Evolutionary conservation across 1,139 yeast genomes (phyloP).

Genomic region (Taiozyma onychis): DNA sequence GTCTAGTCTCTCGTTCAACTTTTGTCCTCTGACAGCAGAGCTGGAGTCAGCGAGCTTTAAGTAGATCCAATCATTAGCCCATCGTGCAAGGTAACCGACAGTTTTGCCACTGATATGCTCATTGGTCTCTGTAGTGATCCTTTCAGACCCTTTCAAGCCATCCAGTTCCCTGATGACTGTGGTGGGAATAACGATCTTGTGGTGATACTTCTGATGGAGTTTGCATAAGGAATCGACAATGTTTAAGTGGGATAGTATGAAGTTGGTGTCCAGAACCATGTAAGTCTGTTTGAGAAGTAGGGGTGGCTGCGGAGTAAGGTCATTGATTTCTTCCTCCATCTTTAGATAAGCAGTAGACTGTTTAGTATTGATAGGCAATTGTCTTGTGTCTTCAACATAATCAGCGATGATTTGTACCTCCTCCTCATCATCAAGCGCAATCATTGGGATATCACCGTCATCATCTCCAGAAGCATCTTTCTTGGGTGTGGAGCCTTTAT

Average conservation of each 20-base stretch:
- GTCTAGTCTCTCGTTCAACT: slow-evolving; percentile 45
- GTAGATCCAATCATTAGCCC: slow-evolving; percentile 79
- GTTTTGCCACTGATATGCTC: slow-evolving; percentile 26
- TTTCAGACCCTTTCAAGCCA: slow-evolving; percentile 54
- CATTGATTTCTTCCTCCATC: slow-evolving; percentile 2
- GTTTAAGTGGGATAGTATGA: slow-evolving; percentile 58
- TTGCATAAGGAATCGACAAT: slow-evolving; percentile 45
- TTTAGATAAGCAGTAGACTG: background rate
- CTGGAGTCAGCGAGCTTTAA: slow-evolving; percentile 47
- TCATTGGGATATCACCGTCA: slow-evolving; percentile 46
- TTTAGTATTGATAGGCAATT: background rate
- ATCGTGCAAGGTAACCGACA: slow-evolving; percentile 57
- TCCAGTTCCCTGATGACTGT: slow-evolving; percentile 74
- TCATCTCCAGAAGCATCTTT: slow-evolving; percentile 6
- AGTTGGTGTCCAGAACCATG: slow-evolving; percentile 74
- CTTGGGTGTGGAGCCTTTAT: background rate
- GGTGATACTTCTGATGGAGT: slow-evolving; percentile 36
- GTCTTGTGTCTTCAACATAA: slow-evolving; percentile 29
- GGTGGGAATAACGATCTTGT: slow-evolving; percentile 58
- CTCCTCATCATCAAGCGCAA: slow-evolving; percentile 41
- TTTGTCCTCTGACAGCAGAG: slow-evolving; percentile 60
- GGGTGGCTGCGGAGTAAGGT: slow-evolving; percentile 18
- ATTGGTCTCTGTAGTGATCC: slow-evolving; percentile 3
- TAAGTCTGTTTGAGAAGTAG: slow-evolving; percentile 21
- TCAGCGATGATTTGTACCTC: slow-evolving; percentile 44